A percentile compares a stretch with the other conserved stretches of the same genome.
These are phyloP conservation scores for Setaria italica DNA, from an alignment of 202 grass and related monocot species.

Conservation along the genomic window DNA sequence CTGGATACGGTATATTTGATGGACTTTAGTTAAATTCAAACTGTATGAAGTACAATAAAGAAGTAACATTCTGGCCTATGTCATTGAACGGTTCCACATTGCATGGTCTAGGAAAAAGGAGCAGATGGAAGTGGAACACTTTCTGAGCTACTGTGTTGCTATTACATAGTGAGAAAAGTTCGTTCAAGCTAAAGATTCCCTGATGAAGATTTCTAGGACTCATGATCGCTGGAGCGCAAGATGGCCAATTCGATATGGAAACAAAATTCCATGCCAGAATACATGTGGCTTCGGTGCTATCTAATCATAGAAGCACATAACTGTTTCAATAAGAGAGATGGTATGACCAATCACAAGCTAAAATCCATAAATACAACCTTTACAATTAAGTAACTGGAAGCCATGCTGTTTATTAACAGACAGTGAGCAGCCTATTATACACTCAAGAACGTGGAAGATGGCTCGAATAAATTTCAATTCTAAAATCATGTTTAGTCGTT, in stretches of 20 bases:
- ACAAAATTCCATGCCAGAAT: background rate
- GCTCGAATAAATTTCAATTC: background rate
- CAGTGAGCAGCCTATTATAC: background rate
- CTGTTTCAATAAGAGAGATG: background rate
- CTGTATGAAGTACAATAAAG: background rate
- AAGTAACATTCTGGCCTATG: background rate
- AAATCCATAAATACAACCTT: conserved; percentile 14
- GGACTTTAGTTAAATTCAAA: background rate
- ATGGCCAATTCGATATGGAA: background rate
- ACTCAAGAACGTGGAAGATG: background rate
- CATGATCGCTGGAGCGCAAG: background rate
- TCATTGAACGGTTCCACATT: background rate
- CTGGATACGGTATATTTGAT: background rate
- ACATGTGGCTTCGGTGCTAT: background rate
- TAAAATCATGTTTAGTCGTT: background rate
- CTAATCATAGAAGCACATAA: conserved; percentile 3
- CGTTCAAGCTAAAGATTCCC: background rate
- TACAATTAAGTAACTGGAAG: background rate
- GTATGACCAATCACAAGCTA: conserved; percentile 17
- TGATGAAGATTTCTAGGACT: background rate
- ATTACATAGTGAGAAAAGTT: conserved; percentile 6
- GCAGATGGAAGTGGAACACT: background rate
- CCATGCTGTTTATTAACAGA: conserved; percentile 13
- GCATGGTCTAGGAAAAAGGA: background rate
- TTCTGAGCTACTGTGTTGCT: background rate